phyloP scores from a whole-genome alignment of 1,284 basidiomycete species.

The Fomitopsis palustris region DNA sequence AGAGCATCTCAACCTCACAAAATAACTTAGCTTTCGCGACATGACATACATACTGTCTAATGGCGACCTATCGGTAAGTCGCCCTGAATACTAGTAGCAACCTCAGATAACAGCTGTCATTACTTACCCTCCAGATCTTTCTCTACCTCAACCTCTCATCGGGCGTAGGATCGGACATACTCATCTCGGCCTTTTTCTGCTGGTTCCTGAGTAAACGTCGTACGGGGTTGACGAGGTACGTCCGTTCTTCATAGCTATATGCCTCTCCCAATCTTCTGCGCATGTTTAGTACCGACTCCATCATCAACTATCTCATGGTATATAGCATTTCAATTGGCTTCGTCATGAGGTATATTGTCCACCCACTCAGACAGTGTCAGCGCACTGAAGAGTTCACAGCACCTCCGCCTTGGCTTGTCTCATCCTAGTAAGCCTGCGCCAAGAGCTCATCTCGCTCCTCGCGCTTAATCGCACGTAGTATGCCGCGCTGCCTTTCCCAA shows the following conservation, averaged over 20 bases:
- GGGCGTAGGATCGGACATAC: not conserved
- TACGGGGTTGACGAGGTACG: not conserved
- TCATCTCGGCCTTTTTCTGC: not conserved
- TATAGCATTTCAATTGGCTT: slow-evolving; percentile 5
- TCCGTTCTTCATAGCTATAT: not conserved
- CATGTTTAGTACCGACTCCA: not conserved
- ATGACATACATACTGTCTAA: too few relatives aligned
- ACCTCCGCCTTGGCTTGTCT: not conserved
- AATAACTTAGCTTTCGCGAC: too few relatives aligned
- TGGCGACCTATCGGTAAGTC: not conserved
- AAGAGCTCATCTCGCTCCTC: not conserved
- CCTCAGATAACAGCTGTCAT: not conserved
- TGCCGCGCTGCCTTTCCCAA: slow-evolving; percentile 3
- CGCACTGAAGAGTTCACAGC: not conserved
- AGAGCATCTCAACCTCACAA: not conserved
- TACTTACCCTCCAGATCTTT: not conserved
- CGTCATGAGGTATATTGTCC: not conserved
- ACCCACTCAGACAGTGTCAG: not conserved
- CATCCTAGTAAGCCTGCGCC: not conserved
- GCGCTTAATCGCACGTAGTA: slow-evolving; percentile 4
- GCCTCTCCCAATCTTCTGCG: not conserved
- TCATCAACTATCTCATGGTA: slow-evolving; percentile 2
- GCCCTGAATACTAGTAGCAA: not conserved
- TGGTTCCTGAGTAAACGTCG: not conserved
- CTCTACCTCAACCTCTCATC: not conserved